phyloP scores from a whole-genome alignment of 768 basidiomycete species.

The Bullera alba region DNA sequence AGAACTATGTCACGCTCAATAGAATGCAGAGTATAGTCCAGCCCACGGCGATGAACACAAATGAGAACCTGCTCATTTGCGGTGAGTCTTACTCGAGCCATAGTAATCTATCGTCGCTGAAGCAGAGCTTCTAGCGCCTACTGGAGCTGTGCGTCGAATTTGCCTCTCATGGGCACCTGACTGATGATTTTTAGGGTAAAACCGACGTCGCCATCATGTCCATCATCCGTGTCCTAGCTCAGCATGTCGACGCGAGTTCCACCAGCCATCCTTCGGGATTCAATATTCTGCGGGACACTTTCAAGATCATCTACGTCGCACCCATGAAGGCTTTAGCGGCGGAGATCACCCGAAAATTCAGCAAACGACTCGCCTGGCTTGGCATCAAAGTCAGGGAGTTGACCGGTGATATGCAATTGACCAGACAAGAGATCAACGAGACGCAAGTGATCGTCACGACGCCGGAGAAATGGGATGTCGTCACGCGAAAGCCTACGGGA shows the following conservation, averaged over 20 bases:
- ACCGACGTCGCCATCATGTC: constrained; percentile 95
- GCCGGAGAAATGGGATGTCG: constrained; percentile 99
- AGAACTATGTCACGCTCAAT: constrained; percentile 84
- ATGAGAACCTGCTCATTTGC: constrained; percentile 92
- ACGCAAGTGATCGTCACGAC: constrained; percentile 98
- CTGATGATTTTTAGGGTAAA: constrained; percentile 65
- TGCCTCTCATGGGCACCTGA: neutral
- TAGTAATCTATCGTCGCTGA: neutral
- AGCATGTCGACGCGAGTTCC: constrained; percentile 51
- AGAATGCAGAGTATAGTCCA: constrained; percentile 93
- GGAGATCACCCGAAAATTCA: constrained; percentile 87
- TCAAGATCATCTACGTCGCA: constrained; percentile 97
- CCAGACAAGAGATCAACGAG: constrained; percentile 82
- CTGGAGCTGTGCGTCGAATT: constrained; percentile 71
- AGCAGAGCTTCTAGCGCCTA: constrained; percentile 92
- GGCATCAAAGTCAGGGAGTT: constrained; percentile 78
- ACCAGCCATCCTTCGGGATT: constrained; percentile 33
- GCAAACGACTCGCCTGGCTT: constrained; percentile 84
- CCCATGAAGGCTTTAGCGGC: constrained; percentile 98
- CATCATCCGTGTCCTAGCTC: constrained; percentile 77
- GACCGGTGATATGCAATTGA: constrained; percentile 97
- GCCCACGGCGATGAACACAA: constrained; percentile 84
- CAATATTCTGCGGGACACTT: constrained; percentile 62
- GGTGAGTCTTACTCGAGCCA: constrained; percentile 49
- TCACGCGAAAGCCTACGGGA: constrained; percentile 91